Base-by-base conservation (phyloP, 139 green algal species). In the Yamagishiella unicocca region DNA sequence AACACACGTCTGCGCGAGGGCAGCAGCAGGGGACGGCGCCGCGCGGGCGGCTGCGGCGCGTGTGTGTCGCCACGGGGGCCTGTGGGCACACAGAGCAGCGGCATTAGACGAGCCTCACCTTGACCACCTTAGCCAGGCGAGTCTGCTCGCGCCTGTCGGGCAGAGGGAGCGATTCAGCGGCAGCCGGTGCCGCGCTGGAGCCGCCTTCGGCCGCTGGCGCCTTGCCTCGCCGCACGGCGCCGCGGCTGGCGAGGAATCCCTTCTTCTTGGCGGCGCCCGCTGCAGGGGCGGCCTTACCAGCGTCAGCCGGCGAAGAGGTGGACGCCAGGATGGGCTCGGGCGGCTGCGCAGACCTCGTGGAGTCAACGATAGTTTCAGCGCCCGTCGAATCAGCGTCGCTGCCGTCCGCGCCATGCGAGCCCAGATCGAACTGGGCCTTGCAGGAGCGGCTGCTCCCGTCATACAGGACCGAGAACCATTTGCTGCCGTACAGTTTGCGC, bases 381-480 rank as follows among this genome's bases (percentile, higher is more conserved):
- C 31, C 46, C 5, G 14, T 14, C 12, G 31, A 27, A 62, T 35
- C 43, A 1, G 14, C 31, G 37, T 37, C 33, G 53, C n/a, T 64
- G 50, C 31, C 29, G 17, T n/a, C 37, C 33, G 14, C 17, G 74
- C 74, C 2, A 45, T 62, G 29, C 7, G 54, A 35, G 35, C 19
- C 58, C 37, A 73, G 38, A 25, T 61, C 38, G 14, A 86, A 40
- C 62, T 40, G 2, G 29, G 80, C 42, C 80, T 66, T 86, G 46
- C 21, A 66, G 4, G 62, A 78, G 21, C 43, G 43, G 42, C 42
- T 33, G 24, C 33, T 66, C 0, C 74, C 72, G 75, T 79, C 84
- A 62, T 66, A 67, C 46, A 87, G 71, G 2, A 76, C 80, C 12
- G 79, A 66, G 40, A 86, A 75, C 66, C 88, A 91, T 27, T 40